Base-by-base conservation (phyloP, 2,329 filamentous ascomycete species). In the Trichophyton rubrum region DNA sequence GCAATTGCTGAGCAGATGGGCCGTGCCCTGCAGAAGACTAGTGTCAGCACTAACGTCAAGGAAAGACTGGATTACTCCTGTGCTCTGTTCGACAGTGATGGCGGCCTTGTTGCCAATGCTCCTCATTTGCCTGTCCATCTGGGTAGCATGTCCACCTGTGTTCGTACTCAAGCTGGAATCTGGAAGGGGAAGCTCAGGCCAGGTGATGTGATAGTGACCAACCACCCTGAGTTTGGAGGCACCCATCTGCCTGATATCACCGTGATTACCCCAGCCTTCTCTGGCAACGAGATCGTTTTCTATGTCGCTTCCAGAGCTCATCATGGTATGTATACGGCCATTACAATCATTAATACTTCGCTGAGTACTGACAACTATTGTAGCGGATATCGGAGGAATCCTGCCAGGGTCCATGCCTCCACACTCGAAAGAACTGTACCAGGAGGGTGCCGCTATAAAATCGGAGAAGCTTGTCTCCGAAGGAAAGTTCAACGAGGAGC, bases 1-100 rank as follows among this genome's bases (percentile, higher is more conserved):
- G 85, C 86, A 5, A 90, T 91, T 66, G 88, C 88, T 1, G 88
- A 92, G 72, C 88, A 91, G 68, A 91, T 92, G 88, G 88, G 88
- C 0, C 78, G 86, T 60, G 85, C 86, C 11, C 74, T 91, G 15
- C 87, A 90, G 68, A 91, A 90, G 75, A 90, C 87, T 0, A 88
- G 85, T 69, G 86, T 90, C 60, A 88, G 83, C 67, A 89, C 85
- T 0, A 91, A 90, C 67, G 87, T 91, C 67, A 89, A 89, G 69
- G 86, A 89, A 68, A 81, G 87, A 6, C 78, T 90, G 0, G 87
- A 90, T 69, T 90, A 89, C 69, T 88, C 85, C 1, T 90, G 87
- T 66, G 87, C 87, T 33, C 80, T 90, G 2, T 90, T 90, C 64
- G 87, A 89, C 68, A 79, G 82, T 0, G 80, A 81, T 3, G 87